These are phyloP conservation scores for Striga hermonthica DNA, from an alignment of 305 asterid genomes.

Conservation along the genomic window DNA sequence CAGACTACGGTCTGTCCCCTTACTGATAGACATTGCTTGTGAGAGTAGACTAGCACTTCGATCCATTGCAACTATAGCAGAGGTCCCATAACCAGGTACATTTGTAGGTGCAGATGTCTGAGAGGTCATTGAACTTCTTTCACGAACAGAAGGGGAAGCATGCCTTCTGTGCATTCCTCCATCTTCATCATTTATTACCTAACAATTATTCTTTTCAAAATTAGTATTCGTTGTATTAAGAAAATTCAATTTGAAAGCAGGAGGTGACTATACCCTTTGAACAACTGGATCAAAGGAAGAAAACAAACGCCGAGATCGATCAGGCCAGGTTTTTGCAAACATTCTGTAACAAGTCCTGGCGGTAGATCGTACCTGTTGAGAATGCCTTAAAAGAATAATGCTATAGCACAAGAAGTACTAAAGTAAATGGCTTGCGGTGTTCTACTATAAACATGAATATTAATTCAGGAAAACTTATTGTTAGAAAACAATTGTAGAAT, in stretches of 20 bases:
- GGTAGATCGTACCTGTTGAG: constrained; percentile 84
- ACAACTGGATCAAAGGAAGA: constrained; percentile 85
- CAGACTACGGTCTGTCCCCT: constrained; percentile 82
- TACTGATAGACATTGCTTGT: constrained; percentile 65
- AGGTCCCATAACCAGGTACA: constrained; percentile 92
- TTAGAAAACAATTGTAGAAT: neutral
- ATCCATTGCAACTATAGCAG: constrained; percentile 98
- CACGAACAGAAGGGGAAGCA: constrained; percentile 95
- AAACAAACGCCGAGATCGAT: constrained; percentile 91
- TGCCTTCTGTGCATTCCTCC: constrained; percentile 97
- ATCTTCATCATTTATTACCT: constrained; percentile 95
- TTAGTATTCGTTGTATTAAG: constrained; percentile 27
- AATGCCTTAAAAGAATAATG: constrained; percentile 27
- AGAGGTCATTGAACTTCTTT: constrained; percentile 65
- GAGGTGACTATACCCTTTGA: constrained; percentile 69
- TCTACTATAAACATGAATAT: neutral
- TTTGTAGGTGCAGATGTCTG: constrained; percentile 67
- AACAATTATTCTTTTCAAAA: constrained; percentile 34
- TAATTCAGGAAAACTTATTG: constrained; percentile 10
- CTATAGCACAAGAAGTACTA: constrained; percentile 23
- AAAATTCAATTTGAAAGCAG: constrained; percentile 23
- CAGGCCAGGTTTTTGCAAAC: constrained; percentile 99
- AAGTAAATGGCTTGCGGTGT: constrained; percentile 20
- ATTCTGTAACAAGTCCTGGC: constrained; percentile 92
- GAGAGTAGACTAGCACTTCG: constrained; percentile 72